Conservation (phyloP, 371 early-diverging fungal species). For the Haplosporangium sp. region DNA sequence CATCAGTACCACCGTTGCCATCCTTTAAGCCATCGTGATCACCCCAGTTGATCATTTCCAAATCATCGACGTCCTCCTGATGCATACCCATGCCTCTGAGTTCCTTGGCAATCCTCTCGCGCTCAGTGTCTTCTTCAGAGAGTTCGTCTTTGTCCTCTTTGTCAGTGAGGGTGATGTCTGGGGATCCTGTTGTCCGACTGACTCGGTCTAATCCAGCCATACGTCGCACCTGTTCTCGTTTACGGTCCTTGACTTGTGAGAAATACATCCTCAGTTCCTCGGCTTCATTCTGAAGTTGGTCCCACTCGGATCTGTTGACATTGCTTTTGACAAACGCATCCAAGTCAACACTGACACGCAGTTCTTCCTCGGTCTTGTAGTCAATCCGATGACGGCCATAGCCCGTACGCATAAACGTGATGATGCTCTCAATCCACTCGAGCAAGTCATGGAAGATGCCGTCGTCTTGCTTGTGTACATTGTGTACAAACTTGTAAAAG, state of each 20-base stretch:
- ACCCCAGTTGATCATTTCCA: constrained; percentile 49
- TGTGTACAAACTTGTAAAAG: constrained; percentile 72
- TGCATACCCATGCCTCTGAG: constrained; percentile 36
- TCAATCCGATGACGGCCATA: constrained; percentile 21
- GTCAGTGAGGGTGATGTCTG: background rate
- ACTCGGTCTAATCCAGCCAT: constrained; percentile 44
- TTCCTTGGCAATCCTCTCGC: constrained; percentile 30
- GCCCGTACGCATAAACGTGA: constrained; percentile 52
- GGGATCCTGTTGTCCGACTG: background rate
- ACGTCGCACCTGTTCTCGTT: constrained; percentile 40
- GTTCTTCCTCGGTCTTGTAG: constrained; percentile 30
- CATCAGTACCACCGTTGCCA: constrained; percentile 12
- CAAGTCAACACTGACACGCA: constrained; percentile 32
- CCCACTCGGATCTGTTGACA: constrained; percentile 12
- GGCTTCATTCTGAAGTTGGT: constrained; percentile 27
- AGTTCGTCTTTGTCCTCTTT: background rate
- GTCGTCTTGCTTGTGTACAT: constrained; percentile 66
- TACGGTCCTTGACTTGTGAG: constrained; percentile 33
- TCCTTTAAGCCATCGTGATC: constrained; percentile 5
- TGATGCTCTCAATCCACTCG: constrained; percentile 56
- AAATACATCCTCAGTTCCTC: constrained; percentile 32
- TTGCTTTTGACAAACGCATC: constrained; percentile 19
- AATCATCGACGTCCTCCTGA: constrained; percentile 49
- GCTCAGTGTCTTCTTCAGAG: background rate
- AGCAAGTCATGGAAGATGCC: constrained; percentile 57